Base-by-base conservation (phyloP, 257 asterid genomes). In the Plectranthus barbatus region DNA sequence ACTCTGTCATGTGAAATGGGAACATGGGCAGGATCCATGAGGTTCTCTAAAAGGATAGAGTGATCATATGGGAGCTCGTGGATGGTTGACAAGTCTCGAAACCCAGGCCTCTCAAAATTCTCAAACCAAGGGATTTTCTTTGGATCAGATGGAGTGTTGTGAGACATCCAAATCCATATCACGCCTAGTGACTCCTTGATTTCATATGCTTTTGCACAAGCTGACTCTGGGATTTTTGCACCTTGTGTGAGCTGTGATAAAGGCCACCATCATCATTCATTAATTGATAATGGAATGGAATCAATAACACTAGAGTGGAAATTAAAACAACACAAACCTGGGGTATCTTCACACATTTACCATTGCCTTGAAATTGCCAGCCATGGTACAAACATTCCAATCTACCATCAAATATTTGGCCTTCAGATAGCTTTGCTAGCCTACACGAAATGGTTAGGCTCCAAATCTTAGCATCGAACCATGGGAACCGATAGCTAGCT, bases 21-120 rank as follows among this genome's bases (percentile, higher is more conserved):
- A 15, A 88, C 87, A 24, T 91, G 98, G 29, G 98, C 96, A 1
- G 98, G 98, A 56, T 91, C 98, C 98, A 91, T 91, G 66, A 91
- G 98, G 75, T 91, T 91, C 59, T 91, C 98, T 6, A 91, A 72
- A 50, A 91, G 98, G 77, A 91, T 88, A 15, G 98, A 91, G 60
- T 91, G 98, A 70, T 91, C 98, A 39, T 91, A 91, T 0, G 98
- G 96, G 67, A 91, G 98, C 69, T 88, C 98, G 1, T 91, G 98
- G 75, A 68, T 83, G 11, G 95, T 83, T 1, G 98, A 88, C 29
- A 81, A 42, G 49, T 88, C 96, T 3, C 83, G 81, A 61, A 79
- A 81, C 12, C 92, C 94, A 5, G 87, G 82, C 47, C 90, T 75
- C 0, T 74, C 80, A 11, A 91, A 84, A 66, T 81, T 88, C 57